Conservation (phyloP, 345 rosid genomes). For the Corymbia maculata region DNA sequence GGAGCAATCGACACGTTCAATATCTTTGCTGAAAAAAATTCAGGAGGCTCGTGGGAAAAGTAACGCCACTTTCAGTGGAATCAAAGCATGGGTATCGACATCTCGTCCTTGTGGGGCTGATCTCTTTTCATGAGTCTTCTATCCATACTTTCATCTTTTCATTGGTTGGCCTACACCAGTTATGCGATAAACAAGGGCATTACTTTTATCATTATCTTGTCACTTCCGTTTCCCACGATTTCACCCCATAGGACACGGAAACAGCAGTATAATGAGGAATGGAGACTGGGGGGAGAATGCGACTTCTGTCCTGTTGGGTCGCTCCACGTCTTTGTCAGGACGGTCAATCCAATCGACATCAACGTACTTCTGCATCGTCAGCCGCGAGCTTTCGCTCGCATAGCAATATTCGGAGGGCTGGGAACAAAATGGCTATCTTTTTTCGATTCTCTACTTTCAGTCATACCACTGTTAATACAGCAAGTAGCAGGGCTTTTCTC, state of each 20-base stretch:
- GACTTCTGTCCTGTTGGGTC: background rate
- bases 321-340: background rate
- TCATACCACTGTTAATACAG: background rate
- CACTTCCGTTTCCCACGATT: background rate
- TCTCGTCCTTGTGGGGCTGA: background rate
- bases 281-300: background rate
- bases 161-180: background rate
- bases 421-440: too few species aligned
- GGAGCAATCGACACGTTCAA: background rate
- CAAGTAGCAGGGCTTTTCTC: background rate
- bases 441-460: background rate
- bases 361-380: background rate
- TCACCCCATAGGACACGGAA: background rate
- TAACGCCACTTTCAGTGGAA: background rate
- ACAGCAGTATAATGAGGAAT: background rate
- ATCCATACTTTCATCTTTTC: background rate
- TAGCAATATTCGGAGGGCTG: background rate
- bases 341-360: background rate
- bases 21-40: background rate
- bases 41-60: background rate
- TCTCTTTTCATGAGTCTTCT: background rate
- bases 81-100: background rate
- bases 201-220: background rate
- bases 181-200: background rate
- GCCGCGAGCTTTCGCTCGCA: background rate